Evolutionary conservation across 805 yeast species (phyloP), one percentile per base, ranked within the genome.

Genomic region (Maudiozyma pseudohumilis): DNA sequence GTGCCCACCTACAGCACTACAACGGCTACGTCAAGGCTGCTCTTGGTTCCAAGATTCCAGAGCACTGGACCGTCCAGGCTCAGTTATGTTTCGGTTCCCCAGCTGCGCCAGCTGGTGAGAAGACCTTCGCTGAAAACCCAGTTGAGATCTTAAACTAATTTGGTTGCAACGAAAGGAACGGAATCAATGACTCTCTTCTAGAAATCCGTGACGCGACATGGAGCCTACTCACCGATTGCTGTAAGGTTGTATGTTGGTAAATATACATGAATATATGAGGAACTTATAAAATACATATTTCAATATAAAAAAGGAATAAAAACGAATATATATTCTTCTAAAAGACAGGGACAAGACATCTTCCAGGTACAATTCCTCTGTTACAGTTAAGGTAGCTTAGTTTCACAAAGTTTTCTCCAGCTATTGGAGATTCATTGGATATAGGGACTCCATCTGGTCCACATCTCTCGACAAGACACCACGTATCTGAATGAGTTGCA

Each of bases 1-100:
- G 75, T 45, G 73, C 63, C 42, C 72, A 68, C 48, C 59, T 72
- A 46, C 77, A 72, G 55, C 77, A 72, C 56, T 72, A 66, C 65
- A 69, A 67, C 55, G 68, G 64, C 36, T 58, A 58, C 36, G 65
- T 71, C 36, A 60, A 60, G 43, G 64, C 53, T 31, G 66, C 65
- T 36, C 45, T 65, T 46, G 59, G 62, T 43, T 53, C 50, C 23
- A 56, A 63, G 39, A 56, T 66, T 17, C 73, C 74, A 37, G 55
- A 51, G 34, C 49, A 54, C 34, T 70, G 74, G 73, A 54, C 51
- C 30, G 65, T 71, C 36, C 68, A 62, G 43, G 66, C 72, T 30
- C 75, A 72, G 57, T 61, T 72, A 49, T 69, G 63, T 27, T 71
- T 72, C 42, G 77, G 77, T 53, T 41, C 59, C n/a, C 70, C 70